phyloP scores from a whole-genome alignment of 805 yeast genomes.

The Kurtzmaniella fragi region DNA sequence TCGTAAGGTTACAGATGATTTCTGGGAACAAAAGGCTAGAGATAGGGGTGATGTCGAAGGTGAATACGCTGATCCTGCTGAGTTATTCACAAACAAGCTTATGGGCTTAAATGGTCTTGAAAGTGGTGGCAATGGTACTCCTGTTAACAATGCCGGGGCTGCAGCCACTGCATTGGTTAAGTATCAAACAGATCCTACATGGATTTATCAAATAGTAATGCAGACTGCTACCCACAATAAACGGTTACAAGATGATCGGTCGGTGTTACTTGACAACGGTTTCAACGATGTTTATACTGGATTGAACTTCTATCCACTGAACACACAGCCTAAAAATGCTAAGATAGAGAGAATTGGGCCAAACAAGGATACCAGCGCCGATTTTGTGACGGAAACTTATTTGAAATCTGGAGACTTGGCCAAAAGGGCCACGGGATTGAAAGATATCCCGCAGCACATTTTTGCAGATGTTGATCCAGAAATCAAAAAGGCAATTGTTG shows the following conservation, averaged over 20 bases:
- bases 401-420: conserved; percentile 43
- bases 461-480: conserved; percentile 57
- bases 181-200: conserved; percentile 58
- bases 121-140: conserved; percentile 46
- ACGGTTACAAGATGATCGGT: conserved; percentile 51
- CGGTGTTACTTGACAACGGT: conserved; percentile 53
- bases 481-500: conserved; percentile 52
- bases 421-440: conserved; percentile 59
- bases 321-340: conserved; percentile 65
- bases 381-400: conserved; percentile 43
- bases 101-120: conserved; percentile 35
- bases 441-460: conserved; percentile 51
- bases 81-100: conserved; percentile 35
- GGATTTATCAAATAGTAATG: conserved; percentile 83
- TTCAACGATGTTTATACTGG: conserved; percentile 82
- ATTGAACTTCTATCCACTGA: conserved; percentile 63
- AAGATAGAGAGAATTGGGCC: conserved; percentile 19
- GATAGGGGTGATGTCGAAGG: conserved; percentile 67
- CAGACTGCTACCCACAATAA: conserved; percentile 71
- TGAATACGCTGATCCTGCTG: conserved; percentile 65
- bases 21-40: conserved; percentile 63
- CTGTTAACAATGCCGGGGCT: conserved; percentile 19
- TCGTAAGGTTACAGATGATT: conserved; percentile 77
- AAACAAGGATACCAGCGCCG: conserved; percentile 13
- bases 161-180: conserved; percentile 33